Evolutionary conservation across 345 rosid genomes (phyloP).

Genomic region (Gossypium stocksii): DNA sequence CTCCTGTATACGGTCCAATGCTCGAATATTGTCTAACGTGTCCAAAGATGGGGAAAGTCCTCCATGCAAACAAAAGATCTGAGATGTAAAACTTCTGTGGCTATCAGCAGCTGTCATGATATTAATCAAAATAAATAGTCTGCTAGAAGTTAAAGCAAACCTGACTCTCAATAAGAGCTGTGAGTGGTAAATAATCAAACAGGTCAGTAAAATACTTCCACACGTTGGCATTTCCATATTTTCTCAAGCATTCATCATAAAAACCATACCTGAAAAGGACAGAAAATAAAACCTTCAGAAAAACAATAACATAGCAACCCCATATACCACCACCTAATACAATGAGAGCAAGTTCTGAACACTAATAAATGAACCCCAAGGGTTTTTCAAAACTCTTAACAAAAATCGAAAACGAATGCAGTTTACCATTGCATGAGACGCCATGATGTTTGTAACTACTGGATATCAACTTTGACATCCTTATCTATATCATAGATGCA

Average conservation of each 20-base stretch:
- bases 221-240: conserved; percentile 95
- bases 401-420: neutral
- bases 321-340: neutral
- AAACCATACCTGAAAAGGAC: conserved; percentile 77
- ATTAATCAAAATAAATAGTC: conserved; percentile 5
- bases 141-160: conserved; percentile 28
- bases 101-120: conserved; percentile 13
- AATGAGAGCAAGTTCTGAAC: neutral
- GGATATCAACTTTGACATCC: neutral
- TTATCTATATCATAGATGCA: neutral
- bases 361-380: neutral
- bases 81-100: conserved; percentile 1
- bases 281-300: neutral
- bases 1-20: conserved; percentile 93
- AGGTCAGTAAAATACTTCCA: conserved; percentile 93
- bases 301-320: neutral
- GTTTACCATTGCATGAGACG: neutral
- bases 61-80: conserved; percentile 96
- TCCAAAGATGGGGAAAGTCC: conserved; percentile 94
- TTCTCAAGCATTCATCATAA: conserved; percentile 77
- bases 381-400: neutral
- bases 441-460: neutral
- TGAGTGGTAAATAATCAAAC: conserved; percentile 47
- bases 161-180: conserved; percentile 67
- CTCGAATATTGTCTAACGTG: conserved; percentile 84